These are phyloP conservation scores for Croton laevigatus DNA, from an alignment of 441 rosid genomes.

Conservation along the genomic window DNA sequence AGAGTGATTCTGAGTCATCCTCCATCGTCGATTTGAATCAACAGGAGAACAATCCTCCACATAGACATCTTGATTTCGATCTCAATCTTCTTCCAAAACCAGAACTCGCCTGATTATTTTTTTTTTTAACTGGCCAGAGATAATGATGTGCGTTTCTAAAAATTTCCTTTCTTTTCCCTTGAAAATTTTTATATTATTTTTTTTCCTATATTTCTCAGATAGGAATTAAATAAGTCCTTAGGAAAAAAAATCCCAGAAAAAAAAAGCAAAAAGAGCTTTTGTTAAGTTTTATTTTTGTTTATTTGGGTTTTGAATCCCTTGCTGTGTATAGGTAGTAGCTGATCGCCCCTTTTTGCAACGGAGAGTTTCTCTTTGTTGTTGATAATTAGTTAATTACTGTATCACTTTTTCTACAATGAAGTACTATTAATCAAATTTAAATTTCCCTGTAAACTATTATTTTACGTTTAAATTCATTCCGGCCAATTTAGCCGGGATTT, in stretches of 20 bases:
- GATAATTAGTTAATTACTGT: conserved; percentile 13
- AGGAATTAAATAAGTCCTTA: neutral
- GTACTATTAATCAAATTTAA: neutral
- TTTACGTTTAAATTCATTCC: neutral
- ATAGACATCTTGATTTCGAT: conserved; percentile 43
- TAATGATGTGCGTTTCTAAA: neutral
- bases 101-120: conserved; percentile 40
- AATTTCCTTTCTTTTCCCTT: neutral
- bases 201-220: neutral
- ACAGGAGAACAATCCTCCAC: conserved; percentile 21
- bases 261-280: neutral
- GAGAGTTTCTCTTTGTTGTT: conserved; percentile 32
- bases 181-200: neutral
- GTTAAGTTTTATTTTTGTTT: neutral
- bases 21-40: conserved; percentile 47
- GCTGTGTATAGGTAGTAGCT: conserved; percentile 25
- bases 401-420: neutral
- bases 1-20: conserved; percentile 61
- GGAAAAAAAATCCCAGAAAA: conserved; percentile 4
- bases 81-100: conserved; percentile 57
- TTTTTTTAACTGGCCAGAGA: conserved; percentile 16
- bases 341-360: conserved; percentile 35
- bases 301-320: conserved; percentile 11
- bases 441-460: neutral
- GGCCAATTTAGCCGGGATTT: neutral